Evolutionary conservation across 257 asterid genomes (phyloP), one percentile per base, ranked within the genome.

Genomic region (Euphrasia confusa): DNA sequence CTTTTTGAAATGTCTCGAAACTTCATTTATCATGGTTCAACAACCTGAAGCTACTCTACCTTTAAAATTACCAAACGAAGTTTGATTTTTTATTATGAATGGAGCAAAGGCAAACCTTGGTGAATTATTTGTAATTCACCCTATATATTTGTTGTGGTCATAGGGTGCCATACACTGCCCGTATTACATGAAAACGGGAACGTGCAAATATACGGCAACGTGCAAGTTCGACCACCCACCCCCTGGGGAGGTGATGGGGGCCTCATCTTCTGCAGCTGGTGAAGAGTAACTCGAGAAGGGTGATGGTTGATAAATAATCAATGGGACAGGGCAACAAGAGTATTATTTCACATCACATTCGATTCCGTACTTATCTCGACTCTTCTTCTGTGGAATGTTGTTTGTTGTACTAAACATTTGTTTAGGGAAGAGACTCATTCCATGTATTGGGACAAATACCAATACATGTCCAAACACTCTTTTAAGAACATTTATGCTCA

Each of bases 211-310:
- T 39, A 94, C 95, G 54, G 78, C 81, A n/a, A 81, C 90, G 4
- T 91, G 98, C 84, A 91, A 58, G 82, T 91, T 91, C 69, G 95
- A 91, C 61, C 96, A 91, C 75, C 96, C 98, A 10, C 94, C 98
- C 63, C 98, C 94, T 3, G 95, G 90, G 24, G 96, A 85, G 83
- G 95, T 88, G 79, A 74, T 91, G 96, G 74, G 60, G 32, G 15
- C 65, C 24, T 21, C 77, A 3, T 53, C 76, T 32, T 32, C 87
- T 79, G 84, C 57, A 55, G 77, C 52, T 54, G 83, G 61, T 15
- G 78, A 64, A 45, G 52, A 45, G 7, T 4, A 1, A 4, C 24
- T 21, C 0, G 17, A 13, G 52, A 45, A 45, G 52, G 52, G 17
- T 12, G 17, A 45, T n/a, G 15, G 17, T 45, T 4, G 15, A 30